phyloP scores from a whole-genome alignment of 306 rosid species.

The Lablab purpureus region DNA sequence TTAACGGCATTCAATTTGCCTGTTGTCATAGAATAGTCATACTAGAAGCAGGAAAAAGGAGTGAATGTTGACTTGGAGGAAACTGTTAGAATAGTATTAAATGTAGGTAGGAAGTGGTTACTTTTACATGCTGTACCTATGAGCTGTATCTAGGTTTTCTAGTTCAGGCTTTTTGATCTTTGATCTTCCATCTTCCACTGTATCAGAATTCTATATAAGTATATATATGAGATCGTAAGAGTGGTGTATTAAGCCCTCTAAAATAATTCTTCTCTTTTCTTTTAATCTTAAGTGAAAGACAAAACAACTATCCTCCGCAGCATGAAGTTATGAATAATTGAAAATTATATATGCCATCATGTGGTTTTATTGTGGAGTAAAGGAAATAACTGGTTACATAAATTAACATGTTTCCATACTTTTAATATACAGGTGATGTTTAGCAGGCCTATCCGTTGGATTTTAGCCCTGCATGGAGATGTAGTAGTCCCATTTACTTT shows the following conservation, averaged over 20 bases:
- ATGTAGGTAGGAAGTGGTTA: too few relatives aligned
- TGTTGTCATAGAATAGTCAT: not conserved
- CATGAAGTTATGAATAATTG: constrained; percentile 26
- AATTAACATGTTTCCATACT: constrained; percentile 37
- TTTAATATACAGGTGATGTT: constrained; percentile 74
- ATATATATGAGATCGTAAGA: too few relatives aligned
- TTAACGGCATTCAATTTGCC: not conserved
- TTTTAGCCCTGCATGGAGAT: constrained; percentile 89
- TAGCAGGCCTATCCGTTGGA: constrained; percentile 96
- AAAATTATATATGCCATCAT: constrained; percentile 16
- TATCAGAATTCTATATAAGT: too few relatives aligned
- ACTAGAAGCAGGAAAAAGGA: constrained; percentile 5
- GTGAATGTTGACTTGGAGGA: not conserved
- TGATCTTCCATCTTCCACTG: too few relatives aligned
- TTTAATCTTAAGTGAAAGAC: too few relatives aligned
- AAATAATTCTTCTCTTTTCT: too few relatives aligned
- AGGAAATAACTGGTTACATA: constrained; percentile 17
- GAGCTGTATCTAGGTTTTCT: too few relatives aligned
- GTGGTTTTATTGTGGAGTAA: not conserved
- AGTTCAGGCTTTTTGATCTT: too few relatives aligned
- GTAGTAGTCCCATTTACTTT: constrained; percentile 78
- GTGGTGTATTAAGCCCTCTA: too few relatives aligned
- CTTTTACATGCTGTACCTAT: too few relatives aligned
- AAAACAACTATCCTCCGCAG: not conserved
- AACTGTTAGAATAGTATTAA: too few relatives aligned